A percentile compares a stretch with the other conserved stretches of the same genome.
These are phyloP conservation scores for Botryotinia convoluta DNA, from an alignment of 2,329 filamentous ascomycete genomes.

Conservation along the genomic window DNA sequence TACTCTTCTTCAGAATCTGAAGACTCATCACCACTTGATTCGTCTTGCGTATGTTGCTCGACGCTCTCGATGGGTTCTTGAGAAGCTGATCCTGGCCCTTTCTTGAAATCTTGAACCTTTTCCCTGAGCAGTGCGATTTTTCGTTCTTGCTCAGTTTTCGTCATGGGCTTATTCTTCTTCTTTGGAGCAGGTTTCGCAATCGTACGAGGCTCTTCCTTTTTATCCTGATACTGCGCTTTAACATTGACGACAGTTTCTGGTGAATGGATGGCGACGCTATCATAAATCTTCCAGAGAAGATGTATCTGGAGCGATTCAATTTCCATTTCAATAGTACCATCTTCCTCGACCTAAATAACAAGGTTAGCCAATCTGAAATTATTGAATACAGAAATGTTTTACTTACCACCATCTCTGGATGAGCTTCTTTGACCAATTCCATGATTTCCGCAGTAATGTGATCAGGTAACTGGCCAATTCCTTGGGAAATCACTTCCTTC, in stretches of 20 bases:
- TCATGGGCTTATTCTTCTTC: slow-evolving; percentile 73
- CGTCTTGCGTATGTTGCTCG: slow-evolving; percentile 39
- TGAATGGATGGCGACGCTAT: slow-evolving; percentile 49
- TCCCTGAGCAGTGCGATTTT: slow-evolving; percentile 63
- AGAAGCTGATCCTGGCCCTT: slow-evolving; percentile 29
- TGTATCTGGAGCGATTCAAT: slow-evolving; percentile 57
- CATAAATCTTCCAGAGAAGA: slow-evolving; percentile 54
- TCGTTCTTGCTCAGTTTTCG: slow-evolving; percentile 66
- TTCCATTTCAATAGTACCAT: slow-evolving; percentile 58
- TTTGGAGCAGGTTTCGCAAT: slow-evolving; percentile 39
- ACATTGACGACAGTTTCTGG: slow-evolving; percentile 45
- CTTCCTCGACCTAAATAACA: slow-evolving; percentile 42
- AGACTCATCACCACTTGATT: slow-evolving; percentile 53
- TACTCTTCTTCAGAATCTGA: slow-evolving; percentile 52
- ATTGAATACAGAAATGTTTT: slow-evolving; percentile 21
- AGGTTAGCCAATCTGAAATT: slow-evolving; percentile 21
- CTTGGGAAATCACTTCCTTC: slow-evolving; percentile 87
- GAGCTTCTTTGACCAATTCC: slow-evolving; percentile 82
- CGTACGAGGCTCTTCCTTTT: slow-evolving; percentile 36
- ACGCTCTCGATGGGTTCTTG: slow-evolving; percentile 43
- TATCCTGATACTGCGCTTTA: slow-evolving; percentile 25
- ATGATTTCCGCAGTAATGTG: slow-evolving; percentile 78
- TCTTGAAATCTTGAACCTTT: slow-evolving; percentile 50
- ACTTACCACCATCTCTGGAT: slow-evolving; percentile 65
- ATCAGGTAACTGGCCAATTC: slow-evolving; percentile 77